Conservation (phyloP, 371 early-diverging fungal genomes). For the Entomophthora muscae region DNA sequence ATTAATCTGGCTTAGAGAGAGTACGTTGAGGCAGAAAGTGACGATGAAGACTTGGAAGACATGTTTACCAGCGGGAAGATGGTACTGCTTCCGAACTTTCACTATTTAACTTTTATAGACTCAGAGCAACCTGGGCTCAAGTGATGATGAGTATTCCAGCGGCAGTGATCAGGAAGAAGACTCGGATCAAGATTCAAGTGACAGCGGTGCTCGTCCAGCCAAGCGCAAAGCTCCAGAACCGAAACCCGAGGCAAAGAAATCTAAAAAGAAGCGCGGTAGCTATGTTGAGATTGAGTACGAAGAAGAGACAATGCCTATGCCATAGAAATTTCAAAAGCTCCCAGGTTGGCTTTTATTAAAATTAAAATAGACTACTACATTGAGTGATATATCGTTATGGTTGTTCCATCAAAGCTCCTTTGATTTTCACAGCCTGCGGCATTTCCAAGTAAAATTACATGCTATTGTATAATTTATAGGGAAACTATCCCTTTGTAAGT, state of each 20-base stretch:
- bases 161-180: neutral
- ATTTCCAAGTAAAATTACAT: too few species aligned
- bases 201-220: neutral
- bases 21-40: conserved; percentile 16
- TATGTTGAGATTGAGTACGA: conserved; percentile 10
- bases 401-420: too few species aligned
- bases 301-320: conserved; percentile 3
- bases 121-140: neutral
- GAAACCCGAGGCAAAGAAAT: neutral
- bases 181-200: neutral
- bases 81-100: neutral
- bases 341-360: neutral
- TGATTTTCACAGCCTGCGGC: too few species aligned
- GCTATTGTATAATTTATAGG: too few species aligned
- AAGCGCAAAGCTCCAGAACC: neutral
- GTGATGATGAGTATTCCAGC: neutral
- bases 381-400: neutral
- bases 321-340: neutral
- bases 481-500: too few species aligned
- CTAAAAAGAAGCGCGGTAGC: neutral
- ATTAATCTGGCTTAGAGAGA: conserved; percentile 10
- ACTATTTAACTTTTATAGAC: neutral
- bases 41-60: conserved; percentile 19
- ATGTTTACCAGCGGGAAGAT: conserved; percentile 17
- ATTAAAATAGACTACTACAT: neutral